Conservation (phyloP, 768 basidiomycete species). For the Boletus rufocinnamomeus region DNA sequence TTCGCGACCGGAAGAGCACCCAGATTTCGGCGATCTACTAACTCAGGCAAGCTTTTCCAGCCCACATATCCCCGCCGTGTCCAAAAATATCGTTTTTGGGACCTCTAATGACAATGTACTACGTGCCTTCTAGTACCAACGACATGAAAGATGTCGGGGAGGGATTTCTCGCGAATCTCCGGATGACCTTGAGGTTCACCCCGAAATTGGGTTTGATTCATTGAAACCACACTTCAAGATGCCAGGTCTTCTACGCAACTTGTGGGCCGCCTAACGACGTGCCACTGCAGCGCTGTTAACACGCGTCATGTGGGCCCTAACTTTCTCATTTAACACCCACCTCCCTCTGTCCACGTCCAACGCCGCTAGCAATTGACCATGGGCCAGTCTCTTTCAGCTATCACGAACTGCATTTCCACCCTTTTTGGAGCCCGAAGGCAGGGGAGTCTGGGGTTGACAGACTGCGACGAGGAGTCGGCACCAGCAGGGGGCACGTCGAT, state of each 20-base stretch:
- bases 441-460: slow-evolving; percentile 17
- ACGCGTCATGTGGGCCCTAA: slow-evolving; percentile 3
- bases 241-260: slow-evolving; percentile 10
- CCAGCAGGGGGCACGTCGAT: neutral
- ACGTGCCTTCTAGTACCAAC: neutral
- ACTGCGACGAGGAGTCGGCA: slow-evolving; percentile 21
- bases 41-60: neutral
- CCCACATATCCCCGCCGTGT: neutral
- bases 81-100: neutral
- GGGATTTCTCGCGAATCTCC: neutral
- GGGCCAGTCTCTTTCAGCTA: slow-evolving; percentile 22
- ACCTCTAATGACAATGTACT: neutral
- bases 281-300: slow-evolving; percentile 10
- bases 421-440: slow-evolving; percentile 2
- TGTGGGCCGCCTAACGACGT: neutral
- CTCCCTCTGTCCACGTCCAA: slow-evolving; percentile 7
- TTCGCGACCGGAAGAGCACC: neutral
- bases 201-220: neutral
- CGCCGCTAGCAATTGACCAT: slow-evolving; percentile 20
- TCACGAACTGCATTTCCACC: slow-evolving; percentile 1
- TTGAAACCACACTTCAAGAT: slow-evolving; percentile 5
- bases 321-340: neutral
- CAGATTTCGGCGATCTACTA: neutral
- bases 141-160: neutral
- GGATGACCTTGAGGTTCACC: neutral